Evolutionary conservation across 495 filamentous ascomycete species (phyloP).

Genomic region (Penicillium ochrochloron): DNA sequence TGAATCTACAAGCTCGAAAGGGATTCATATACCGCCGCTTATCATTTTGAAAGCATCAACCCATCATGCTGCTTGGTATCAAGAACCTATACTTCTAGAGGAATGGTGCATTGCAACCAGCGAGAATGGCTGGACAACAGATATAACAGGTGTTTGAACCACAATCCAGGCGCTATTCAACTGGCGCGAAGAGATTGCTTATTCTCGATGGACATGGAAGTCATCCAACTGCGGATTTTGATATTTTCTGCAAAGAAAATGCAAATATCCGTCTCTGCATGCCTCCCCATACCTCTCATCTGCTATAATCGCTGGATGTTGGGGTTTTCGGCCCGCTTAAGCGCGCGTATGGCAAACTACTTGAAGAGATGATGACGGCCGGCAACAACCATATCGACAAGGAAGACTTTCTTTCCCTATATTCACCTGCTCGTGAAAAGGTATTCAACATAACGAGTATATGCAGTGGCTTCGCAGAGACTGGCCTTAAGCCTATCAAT

Average conservation of each 20-base stretch:
- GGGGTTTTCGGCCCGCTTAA: slow-evolving; percentile 4
- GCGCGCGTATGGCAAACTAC: slow-evolving; percentile 1
- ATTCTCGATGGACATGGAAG: slow-evolving; percentile 36
- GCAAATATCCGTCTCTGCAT: slow-evolving; percentile 33
- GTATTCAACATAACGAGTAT: not conserved
- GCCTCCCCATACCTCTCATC: slow-evolving; percentile 32
- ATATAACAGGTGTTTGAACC: slow-evolving; percentile 31
- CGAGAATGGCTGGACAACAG: slow-evolving; percentile 41
- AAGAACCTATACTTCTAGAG: slow-evolving; percentile 27
- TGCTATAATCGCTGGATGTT: slow-evolving; percentile 33
- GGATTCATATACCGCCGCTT: slow-evolving; percentile 29
- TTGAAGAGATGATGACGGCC: not conserved
- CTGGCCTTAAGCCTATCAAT: not conserved
- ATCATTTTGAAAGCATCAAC: slow-evolving; percentile 42
- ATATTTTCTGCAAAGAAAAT: slow-evolving; percentile 23
- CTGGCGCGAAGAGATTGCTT: slow-evolving; percentile 28
- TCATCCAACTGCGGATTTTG: slow-evolving; percentile 29
- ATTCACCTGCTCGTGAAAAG: not conserved
- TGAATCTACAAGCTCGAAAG: slow-evolving; percentile 31
- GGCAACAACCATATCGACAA: slow-evolving; percentile 20
- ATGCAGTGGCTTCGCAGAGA: not conserved
- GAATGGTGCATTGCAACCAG: slow-evolving; percentile 34
- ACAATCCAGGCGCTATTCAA: slow-evolving; percentile 3
- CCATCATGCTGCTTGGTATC: slow-evolving; percentile 30
- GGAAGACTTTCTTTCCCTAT: not conserved